Percentiles rank a stretch among this genome's conserved stretches.
phyloP scores from a whole-genome alignment of 306 rosid genomes.

The Mucuna pruriens region DNA sequence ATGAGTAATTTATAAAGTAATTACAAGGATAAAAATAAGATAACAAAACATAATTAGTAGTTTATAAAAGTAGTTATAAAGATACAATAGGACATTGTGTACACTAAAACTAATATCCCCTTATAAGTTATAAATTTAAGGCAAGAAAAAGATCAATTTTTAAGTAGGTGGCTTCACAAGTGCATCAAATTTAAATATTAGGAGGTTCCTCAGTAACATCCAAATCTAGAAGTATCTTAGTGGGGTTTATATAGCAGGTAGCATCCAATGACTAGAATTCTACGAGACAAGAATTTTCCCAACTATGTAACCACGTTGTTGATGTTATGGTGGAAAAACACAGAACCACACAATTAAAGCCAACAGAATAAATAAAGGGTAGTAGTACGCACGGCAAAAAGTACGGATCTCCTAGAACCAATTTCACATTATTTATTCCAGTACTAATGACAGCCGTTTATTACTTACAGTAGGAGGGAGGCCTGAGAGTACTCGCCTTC shows the following conservation, averaged over 20 bases:
- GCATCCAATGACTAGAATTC: neutral
- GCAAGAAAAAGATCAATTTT: too few species aligned
- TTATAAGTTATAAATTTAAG: too few species aligned
- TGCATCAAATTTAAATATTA: too few species aligned
- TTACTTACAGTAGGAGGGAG: conserved; percentile 61
- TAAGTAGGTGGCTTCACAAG: too few species aligned
- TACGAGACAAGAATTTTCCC: neutral
- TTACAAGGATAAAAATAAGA: too few species aligned
- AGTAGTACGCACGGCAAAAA: conserved; percentile 24
- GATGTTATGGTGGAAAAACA: neutral
- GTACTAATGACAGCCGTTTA: conserved; percentile 57
- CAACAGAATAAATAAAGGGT: conserved; percentile 15
- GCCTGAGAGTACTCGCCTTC: conserved; percentile 43
- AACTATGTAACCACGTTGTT: neutral
- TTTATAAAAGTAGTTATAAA: too few species aligned
- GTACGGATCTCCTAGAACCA: conserved; percentile 37
- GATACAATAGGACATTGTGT: too few species aligned
- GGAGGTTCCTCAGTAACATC: too few species aligned
- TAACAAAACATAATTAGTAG: too few species aligned
- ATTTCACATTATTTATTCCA: conserved; percentile 66
- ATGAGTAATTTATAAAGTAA: too few species aligned
- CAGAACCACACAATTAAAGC: neutral
- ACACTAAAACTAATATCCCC: too few species aligned
- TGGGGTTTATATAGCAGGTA: neutral
- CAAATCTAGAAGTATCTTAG: neutral